These are phyloP conservation scores for Citrus unshiu DNA, from an alignment of 345 rosid genomes.

Conservation along the genomic window DNA sequence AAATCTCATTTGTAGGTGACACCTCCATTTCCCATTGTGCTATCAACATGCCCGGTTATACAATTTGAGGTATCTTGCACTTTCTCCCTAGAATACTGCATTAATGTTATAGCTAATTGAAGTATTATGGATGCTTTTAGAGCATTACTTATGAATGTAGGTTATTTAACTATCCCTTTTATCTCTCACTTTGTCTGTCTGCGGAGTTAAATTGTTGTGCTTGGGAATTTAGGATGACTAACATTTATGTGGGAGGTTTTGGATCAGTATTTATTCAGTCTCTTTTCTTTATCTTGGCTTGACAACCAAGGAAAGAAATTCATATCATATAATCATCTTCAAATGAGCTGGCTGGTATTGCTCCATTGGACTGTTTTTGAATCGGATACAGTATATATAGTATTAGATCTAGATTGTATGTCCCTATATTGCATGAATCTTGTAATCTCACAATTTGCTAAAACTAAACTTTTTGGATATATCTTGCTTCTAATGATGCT, in stretches of 20 bases:
- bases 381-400: not conserved
- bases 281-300: not conserved
- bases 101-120: not conserved
- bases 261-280: not conserved
- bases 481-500: not conserved
- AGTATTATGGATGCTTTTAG: not conserved
- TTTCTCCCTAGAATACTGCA: constrained; percentile 1
- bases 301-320: not conserved
- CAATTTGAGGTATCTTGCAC: constrained; percentile 64
- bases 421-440: not conserved
- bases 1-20: constrained; percentile 59
- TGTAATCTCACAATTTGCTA: not conserved
- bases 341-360: constrained; percentile 1
- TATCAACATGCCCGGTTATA: constrained; percentile 62
- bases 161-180: not conserved
- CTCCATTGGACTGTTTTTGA: not conserved
- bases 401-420: not conserved
- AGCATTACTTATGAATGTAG: not conserved
- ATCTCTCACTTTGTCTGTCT: not conserved
- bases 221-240: not conserved
- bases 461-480: not conserved
- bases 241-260: not conserved
- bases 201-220: not conserved
- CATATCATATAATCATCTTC: not conserved
- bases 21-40: constrained; percentile 61